These are phyloP conservation scores for Lachnellula occidentalis DNA, from an alignment of 2,329 filamentous ascomycete genomes.

Conservation along the genomic window DNA sequence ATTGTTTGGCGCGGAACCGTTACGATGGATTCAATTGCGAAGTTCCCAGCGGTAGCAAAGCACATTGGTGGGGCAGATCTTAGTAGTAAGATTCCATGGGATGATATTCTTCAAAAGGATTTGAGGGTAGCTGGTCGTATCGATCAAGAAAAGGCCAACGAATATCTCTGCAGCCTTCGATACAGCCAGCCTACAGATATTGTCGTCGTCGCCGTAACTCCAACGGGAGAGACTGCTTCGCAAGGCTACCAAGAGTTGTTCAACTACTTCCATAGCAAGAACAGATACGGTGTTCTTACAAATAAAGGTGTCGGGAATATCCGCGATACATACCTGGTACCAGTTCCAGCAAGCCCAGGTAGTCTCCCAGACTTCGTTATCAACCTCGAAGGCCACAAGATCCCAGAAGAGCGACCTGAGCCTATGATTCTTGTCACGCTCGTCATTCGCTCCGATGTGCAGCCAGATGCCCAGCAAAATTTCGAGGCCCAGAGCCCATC, in stretches of 20 bases:
- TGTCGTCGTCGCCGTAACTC: slow-evolving; percentile 67
- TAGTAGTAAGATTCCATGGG: slow-evolving; percentile 60
- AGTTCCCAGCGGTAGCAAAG: slow-evolving; percentile 71
- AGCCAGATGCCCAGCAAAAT: slow-evolving; percentile 14
- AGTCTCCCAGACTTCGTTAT: slow-evolving; percentile 81
- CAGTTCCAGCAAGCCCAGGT: slow-evolving; percentile 66
- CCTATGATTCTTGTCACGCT: slow-evolving; percentile 79
- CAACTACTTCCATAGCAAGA: slow-evolving; percentile 77
- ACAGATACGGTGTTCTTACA: slow-evolving; percentile 81
- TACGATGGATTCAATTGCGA: slow-evolving; percentile 70
- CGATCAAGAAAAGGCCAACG: slow-evolving; percentile 73
- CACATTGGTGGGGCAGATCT: slow-evolving; percentile 83
- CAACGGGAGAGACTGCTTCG: slow-evolving; percentile 54
- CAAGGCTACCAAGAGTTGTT: slow-evolving; percentile 71
- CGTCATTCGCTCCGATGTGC: slow-evolving; percentile 64
- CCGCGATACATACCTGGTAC: slow-evolving; percentile 86
- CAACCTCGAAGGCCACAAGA: slow-evolving; percentile 76
- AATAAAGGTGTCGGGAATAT: slow-evolving; percentile 71
- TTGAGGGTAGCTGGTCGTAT: slow-evolving; percentile 76
- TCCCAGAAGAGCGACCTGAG: slow-evolving; percentile 66
- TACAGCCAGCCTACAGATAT: slow-evolving; percentile 81
- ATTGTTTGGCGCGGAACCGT: slow-evolving; percentile 74
- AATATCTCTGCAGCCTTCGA: slow-evolving; percentile 83
- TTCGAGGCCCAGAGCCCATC: slow-evolving; percentile 30
- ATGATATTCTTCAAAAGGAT: slow-evolving; percentile 63